Base-by-base conservation (phyloP, 2,329 filamentous ascomycete species). In the Helotiales sp. region DNA sequence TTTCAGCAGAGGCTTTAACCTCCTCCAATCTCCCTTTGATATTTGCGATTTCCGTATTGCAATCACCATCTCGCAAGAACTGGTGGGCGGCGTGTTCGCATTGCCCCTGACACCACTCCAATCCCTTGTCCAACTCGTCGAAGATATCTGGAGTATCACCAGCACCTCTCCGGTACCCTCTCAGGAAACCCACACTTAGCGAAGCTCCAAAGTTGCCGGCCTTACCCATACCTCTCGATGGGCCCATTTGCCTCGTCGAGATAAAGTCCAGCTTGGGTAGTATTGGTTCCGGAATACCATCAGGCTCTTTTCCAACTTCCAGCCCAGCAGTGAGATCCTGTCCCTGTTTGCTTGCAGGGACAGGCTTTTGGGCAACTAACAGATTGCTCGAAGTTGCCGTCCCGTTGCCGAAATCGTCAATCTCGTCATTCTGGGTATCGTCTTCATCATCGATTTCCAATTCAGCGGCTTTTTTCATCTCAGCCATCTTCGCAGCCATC, bases 71-170 rank as follows among this genome's bases (percentile, higher is more conserved):
- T 26, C 94, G 88, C n/a, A 97, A 83, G 69, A 96, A 93, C 75
- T 96, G 92, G 76, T 97, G 93, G 0, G 94, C 94, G 2, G 91
- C 94, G 63, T 89, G 89, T 80, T 97, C 94, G 77, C 92, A 96
- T 73, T 93, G 87, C 64, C 85, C 86, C 77, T 97, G 93, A 5
- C 93, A 91, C 70, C 87, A 87, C 76, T 97, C 93, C 28, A 97
- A 82, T 0, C 87, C 86, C 76, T 91, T 91, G 76, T 97, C 93
- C 1, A 93, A 84, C 52, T 87, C 84, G 71, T 96, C 92, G 75
- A 91, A 93, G 0, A 87, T 82, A 69, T 88, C 86, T 13, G 67
- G 63, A 6, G 65, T 24, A 1, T 71, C 70, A 4, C 63, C 67
- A 6, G 65, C 69, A 4, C 69, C 64, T 49, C 74, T 63, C 8